Conservation (phyloP, 2,329 filamentous ascomycete species). For the Coniochaeta sp. region DNA sequence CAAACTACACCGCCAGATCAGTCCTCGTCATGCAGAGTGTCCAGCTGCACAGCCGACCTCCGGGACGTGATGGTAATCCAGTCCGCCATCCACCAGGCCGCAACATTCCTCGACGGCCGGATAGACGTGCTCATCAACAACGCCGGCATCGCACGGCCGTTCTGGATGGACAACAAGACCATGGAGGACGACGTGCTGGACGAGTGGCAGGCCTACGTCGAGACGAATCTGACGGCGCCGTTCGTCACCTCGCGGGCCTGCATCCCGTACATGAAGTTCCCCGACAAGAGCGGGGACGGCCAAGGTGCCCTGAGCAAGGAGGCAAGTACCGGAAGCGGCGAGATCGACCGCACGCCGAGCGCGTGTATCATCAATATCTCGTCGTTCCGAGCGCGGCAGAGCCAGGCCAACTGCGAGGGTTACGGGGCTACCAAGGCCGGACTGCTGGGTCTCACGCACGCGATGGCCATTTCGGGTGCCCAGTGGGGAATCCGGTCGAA, state of each 20-base stretch:
- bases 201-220: constrained; percentile 36
- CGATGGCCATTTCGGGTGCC: constrained; percentile 25
- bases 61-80: constrained; percentile 27
- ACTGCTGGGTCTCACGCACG: constrained; percentile 25
- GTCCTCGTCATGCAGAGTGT: background rate
- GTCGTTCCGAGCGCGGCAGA: constrained; percentile 36
- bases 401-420: constrained; percentile 38
- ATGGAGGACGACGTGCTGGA: constrained; percentile 36
- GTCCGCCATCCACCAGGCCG: constrained; percentile 23
- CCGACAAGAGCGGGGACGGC: constrained; percentile 8
- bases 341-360: constrained; percentile 14
- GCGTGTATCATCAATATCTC: constrained; percentile 38
- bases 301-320: constrained; percentile 4
- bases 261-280: constrained; percentile 35
- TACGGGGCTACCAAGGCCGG: constrained; percentile 34
- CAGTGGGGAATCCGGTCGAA: constrained; percentile 26
- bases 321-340: background rate
- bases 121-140: constrained; percentile 32
- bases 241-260: constrained; percentile 38
- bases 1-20: too few relatives aligned
- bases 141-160: constrained; percentile 24
- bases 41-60: constrained; percentile 27
- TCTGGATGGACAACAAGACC: constrained; percentile 33
- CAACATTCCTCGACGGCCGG: constrained; percentile 25
- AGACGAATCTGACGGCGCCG: constrained; percentile 37